Conservation (phyloP, 768 basidiomycete species). For the Pleurotus sapidus region DNA sequence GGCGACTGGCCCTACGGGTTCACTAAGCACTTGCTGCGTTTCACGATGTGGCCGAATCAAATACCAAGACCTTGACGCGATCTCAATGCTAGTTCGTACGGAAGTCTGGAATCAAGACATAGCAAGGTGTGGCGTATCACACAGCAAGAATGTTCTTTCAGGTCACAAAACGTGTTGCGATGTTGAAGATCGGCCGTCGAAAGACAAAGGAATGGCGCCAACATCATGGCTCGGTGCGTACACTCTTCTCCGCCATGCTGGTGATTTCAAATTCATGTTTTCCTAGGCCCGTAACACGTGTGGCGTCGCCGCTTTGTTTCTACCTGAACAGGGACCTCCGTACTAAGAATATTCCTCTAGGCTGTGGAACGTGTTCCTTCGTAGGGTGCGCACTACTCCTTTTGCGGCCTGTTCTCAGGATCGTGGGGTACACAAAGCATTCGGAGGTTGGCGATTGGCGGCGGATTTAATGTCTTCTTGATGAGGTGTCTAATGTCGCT, state of each 20-base stretch:
- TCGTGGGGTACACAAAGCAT: not conserved
- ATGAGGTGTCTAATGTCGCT: not conserved
- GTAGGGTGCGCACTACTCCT: not conserved
- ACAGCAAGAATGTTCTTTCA: not conserved
- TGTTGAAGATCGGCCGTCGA: too few relatives aligned
- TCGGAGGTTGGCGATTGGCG: not conserved
- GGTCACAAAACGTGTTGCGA: not conserved
- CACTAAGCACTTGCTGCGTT: too few relatives aligned
- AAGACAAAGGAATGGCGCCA: not conserved
- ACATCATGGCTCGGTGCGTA: not conserved
- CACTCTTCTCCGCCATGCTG: not conserved
- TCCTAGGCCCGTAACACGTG: not conserved
- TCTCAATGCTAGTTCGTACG: too few relatives aligned
- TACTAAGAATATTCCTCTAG: not conserved
- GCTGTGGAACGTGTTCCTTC: not conserved
- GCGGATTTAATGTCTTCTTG: too few relatives aligned
- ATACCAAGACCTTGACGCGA: too few relatives aligned
- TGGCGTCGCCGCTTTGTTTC: slow-evolving; percentile 2
- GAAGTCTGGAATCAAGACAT: too few relatives aligned
- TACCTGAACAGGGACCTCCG: not conserved
- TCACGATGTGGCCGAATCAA: too few relatives aligned
- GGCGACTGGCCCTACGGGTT: too few relatives aligned
- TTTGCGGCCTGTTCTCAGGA: not conserved
- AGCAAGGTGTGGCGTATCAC: not conserved
- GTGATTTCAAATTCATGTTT: not conserved